Conservation (phyloP, 306 rosid genomes). For the cucumber (Cucumis sativus) region DNA sequence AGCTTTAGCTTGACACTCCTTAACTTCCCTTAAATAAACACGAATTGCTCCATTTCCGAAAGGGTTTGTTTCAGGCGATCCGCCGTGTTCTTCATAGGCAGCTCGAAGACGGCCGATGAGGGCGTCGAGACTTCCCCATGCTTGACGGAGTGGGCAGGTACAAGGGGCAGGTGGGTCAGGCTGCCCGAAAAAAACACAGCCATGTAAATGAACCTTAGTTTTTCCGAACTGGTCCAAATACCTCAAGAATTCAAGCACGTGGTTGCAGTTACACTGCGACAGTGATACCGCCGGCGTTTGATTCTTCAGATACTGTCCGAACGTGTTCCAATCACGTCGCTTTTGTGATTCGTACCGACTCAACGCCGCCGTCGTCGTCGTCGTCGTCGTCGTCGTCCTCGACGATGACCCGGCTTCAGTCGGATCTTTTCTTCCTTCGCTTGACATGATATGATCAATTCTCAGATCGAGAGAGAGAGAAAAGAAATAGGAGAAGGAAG, state of each 20-base stretch:
- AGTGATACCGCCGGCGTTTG: slow-evolving; percentile 42
- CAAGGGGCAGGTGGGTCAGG: slow-evolving; percentile 72
- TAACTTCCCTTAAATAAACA: slow-evolving; percentile 50
- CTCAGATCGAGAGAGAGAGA: not conserved
- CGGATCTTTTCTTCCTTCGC: slow-evolving; percentile 16
- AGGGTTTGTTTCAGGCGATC: slow-evolving; percentile 49
- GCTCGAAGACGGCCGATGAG: slow-evolving; percentile 59
- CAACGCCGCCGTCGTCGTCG: slow-evolving; percentile 11
- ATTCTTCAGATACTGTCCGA: slow-evolving; percentile 49
- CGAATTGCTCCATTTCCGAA: slow-evolving; percentile 58
- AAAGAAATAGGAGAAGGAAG: not conserved
- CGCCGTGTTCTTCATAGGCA: slow-evolving; percentile 56
- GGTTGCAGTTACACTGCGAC: slow-evolving; percentile 52
- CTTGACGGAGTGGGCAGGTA: slow-evolving; percentile 52
- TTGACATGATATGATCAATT: slow-evolving; percentile 22
- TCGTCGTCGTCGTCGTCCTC: not conserved
- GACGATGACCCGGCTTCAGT: slow-evolving; percentile 14
- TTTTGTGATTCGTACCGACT: slow-evolving; percentile 63
- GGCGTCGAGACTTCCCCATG: slow-evolving; percentile 71
- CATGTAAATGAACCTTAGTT: slow-evolving; percentile 48
- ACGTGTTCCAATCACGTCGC: slow-evolving; percentile 64
- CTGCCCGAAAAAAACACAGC: slow-evolving; percentile 56
- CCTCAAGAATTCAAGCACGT: slow-evolving; percentile 47
- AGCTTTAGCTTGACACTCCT: slow-evolving; percentile 53
- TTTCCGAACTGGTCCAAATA: slow-evolving; percentile 65